Conservation (phyloP, 345 rosid genomes). For the Citrus sp. region DNA sequence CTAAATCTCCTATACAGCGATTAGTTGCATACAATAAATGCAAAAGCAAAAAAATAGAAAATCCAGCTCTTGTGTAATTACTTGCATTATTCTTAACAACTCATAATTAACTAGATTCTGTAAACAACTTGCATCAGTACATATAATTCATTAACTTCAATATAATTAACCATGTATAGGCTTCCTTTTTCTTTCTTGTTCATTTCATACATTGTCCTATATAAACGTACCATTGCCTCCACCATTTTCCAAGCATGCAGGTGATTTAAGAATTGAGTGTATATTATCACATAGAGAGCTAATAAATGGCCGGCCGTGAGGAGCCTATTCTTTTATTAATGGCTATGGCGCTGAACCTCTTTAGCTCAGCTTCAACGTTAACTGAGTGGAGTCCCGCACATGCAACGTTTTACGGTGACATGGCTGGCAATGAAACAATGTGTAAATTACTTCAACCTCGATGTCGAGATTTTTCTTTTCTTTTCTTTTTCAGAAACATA, state of each 20-base stretch:
- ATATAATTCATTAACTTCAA: not conserved
- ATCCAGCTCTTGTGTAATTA: too few species aligned
- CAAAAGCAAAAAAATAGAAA: not conserved
- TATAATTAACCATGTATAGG: not conserved
- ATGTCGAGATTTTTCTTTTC: not conserved
- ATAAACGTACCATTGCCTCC: not conserved
- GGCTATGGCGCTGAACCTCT: not conserved
- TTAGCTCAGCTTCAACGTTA: not conserved
- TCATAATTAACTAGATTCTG: not conserved
- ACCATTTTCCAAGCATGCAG: not conserved
- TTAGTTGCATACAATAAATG: not conserved
- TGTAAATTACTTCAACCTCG: not conserved
- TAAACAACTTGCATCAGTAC: not conserved
- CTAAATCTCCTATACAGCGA: not conserved
- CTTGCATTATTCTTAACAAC: not conserved
- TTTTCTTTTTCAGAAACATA: too few species aligned
- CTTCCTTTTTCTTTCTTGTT: too few species aligned
- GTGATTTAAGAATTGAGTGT: not conserved
- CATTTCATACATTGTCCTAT: not conserved
- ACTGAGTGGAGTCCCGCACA: not conserved
- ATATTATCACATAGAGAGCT: not conserved
- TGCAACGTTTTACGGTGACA: conserved; percentile 14
- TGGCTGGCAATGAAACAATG: conserved; percentile 1
- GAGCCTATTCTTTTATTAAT: not conserved
- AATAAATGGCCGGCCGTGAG: not conserved